Conservation (phyloP, 1,139 yeast species). For the Kodamaea anthophila region DNA sequence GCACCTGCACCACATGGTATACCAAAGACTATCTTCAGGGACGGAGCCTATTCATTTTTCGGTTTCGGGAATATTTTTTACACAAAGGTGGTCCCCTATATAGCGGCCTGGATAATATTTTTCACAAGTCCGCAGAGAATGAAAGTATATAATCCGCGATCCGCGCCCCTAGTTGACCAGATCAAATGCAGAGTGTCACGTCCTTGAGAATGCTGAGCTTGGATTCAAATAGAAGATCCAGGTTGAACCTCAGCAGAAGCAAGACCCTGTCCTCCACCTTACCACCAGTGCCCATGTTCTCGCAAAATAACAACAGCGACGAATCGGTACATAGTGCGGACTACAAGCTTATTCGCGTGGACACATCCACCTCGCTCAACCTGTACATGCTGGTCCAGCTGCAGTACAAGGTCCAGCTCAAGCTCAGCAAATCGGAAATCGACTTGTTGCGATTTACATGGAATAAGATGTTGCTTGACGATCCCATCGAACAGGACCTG, state of each 20-base stretch:
- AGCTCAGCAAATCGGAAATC: conserved; percentile 28
- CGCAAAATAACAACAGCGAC: conserved; percentile 7
- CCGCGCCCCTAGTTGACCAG: too few relatives aligned
- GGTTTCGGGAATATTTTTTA: too few relatives aligned
- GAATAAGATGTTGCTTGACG: conserved; percentile 40
- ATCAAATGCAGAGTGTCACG: conserved; percentile 1
- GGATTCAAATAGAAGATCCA: not conserved
- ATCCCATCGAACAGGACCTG: conserved; percentile 18
- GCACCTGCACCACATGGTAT: too few relatives aligned
- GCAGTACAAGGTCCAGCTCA: conserved; percentile 24
- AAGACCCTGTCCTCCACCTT: conserved; percentile 1
- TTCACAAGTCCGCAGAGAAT: too few relatives aligned
- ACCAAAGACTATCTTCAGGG: too few relatives aligned
- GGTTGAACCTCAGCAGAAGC: conserved; percentile 1
- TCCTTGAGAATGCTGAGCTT: conserved; percentile 2
- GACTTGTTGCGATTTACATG: conserved; percentile 39
- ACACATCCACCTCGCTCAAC: conserved; percentile 41
- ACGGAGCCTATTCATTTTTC: too few relatives aligned
- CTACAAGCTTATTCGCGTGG: conserved; percentile 38
- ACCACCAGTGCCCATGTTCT: conserved; percentile 1
- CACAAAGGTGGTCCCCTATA: too few relatives aligned
- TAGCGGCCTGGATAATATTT: too few relatives aligned
- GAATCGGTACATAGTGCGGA: conserved; percentile 12
- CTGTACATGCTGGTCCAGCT: conserved; percentile 21
- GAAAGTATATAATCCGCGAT: too few relatives aligned